Evolutionary conservation across 2,329 filamentous ascomycete species (phyloP), one percentile per base, ranked within the genome.

Genomic region (Colletotrichum truncatum): DNA sequence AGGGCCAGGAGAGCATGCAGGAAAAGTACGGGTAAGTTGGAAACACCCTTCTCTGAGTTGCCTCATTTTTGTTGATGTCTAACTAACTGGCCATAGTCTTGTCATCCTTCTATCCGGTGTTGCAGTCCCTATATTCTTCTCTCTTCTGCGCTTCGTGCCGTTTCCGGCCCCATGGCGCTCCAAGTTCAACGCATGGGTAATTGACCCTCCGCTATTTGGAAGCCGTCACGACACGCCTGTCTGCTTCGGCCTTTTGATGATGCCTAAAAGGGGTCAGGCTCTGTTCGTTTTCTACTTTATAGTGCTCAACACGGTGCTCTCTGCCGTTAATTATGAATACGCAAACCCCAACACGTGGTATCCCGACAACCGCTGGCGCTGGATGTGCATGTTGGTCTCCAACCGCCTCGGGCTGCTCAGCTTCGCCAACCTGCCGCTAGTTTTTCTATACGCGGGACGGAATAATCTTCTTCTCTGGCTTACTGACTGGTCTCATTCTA

Each of bases 201-300:
- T 76, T 3, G 72, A 75, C 21, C 74, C 73, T 1, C 73, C 73
- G 0, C 62, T 67, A 2, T 65, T 71, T n/a, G 74, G 74, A 0
- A 68, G 54, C 14, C 64, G 65, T 16, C 73, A 76, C 26, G 69
- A 67, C 7, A 66, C 69, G 0, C 73, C 75, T 0, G 18, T 70
- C 38, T n/a, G 48, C 3, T 30, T 53, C 4, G 54, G 48, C 4
- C 11, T 77, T 1, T 74, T 69, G 2, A 70, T 74, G 6, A 62
- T 76, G 0, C 82, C 82, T 0, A 84, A 80, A 1, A 60, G 76
- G 1, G 81, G 81, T 1, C 82, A 84, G 43, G 70, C 73, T 7
- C 54, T 84, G 11, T 85, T 81, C 69, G 80, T 86, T 32, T 43
- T 73, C 10, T 71, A 79, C 48, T 72, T 83, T 16, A 64, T 80